A percentile compares a stretch with the other conserved stretches of the same genome.
Evolutionary conservation across 306 rosid genomes (phyloP).

Genomic region (Quercus robur): DNA sequence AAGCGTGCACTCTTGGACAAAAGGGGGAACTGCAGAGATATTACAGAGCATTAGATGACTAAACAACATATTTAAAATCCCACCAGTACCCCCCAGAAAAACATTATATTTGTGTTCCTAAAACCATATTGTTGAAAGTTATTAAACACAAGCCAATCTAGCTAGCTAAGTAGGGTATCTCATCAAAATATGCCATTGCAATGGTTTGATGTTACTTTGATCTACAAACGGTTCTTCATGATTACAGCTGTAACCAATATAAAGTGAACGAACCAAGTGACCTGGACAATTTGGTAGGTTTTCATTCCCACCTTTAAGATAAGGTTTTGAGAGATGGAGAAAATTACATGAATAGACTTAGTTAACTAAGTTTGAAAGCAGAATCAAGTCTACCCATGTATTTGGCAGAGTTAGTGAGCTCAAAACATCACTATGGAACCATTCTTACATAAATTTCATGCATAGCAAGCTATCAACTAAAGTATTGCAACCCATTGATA

Average conservation of each 20-base stretch:
- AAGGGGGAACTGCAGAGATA: conserved; percentile 72
- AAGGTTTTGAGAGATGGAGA: background rate
- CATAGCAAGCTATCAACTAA: background rate
- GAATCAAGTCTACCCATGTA: background rate
- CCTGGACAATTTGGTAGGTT: background rate
- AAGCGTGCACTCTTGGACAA: conserved; percentile 80
- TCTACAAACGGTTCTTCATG: background rate
- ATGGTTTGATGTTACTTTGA: background rate
- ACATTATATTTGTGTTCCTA: background rate
- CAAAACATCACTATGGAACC: background rate
- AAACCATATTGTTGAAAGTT: background rate
- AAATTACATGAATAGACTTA: background rate
- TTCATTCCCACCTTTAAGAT: background rate
- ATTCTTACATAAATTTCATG: background rate
- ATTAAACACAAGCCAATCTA: background rate
- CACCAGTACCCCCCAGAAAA: background rate
- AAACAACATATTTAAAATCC: background rate
- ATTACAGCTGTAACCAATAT: background rate
- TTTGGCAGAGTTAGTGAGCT: background rate
- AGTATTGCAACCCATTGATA: conserved; percentile 15
- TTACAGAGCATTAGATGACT: background rate
- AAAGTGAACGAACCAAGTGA: background rate
- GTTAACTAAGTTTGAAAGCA: background rate
- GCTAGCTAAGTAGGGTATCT: background rate
- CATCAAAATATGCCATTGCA: background rate